A percentile compares a stretch with the other conserved stretches of the same genome.
These are phyloP conservation scores for Ceratobasidium sp. DNA, from an alignment of 1,284 basidiomycete genomes.

Conservation along the genomic window DNA sequence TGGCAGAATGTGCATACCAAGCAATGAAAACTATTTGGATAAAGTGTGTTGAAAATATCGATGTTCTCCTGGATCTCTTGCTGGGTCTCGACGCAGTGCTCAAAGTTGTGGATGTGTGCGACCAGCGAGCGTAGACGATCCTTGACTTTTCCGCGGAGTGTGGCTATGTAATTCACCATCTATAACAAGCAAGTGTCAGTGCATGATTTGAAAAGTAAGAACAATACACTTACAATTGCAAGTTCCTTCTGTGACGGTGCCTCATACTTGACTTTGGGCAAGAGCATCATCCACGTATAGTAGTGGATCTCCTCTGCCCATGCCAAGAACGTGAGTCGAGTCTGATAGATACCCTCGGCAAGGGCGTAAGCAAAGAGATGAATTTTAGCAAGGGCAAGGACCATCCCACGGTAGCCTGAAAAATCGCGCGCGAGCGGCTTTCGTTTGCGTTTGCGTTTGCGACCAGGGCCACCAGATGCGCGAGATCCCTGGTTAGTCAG, in stretches of 20 bases:
- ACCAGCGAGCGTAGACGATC: background rate
- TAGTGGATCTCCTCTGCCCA: conserved; percentile 15
- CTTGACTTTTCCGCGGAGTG: conserved; percentile 7
- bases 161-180: conserved; percentile 38
- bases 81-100: background rate
- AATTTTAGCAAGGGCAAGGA: background rate
- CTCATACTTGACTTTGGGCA: background rate
- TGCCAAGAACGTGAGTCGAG: conserved; percentile 11
- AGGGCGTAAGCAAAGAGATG: conserved; percentile 24
- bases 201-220: background rate
- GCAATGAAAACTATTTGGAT: conserved; percentile 31
- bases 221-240: conserved; percentile 14
- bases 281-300: conserved; percentile 17
- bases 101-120: background rate
- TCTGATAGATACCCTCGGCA: conserved; percentile 18
- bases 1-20: background rate
- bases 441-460: conserved; percentile 13
- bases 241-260: background rate
- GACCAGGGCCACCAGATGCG: background rate
- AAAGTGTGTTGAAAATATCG: background rate
- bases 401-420: background rate
- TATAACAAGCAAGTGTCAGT: background rate
- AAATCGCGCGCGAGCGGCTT: conserved; percentile 30
- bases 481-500: background rate
- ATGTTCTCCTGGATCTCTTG: conserved; percentile 21